A percentile compares a stretch with the other conserved stretches of the same genome.
Evolutionary conservation across 202 grass and related monocot species (phyloP).

Genomic region (Saccharum hybrid): DNA sequence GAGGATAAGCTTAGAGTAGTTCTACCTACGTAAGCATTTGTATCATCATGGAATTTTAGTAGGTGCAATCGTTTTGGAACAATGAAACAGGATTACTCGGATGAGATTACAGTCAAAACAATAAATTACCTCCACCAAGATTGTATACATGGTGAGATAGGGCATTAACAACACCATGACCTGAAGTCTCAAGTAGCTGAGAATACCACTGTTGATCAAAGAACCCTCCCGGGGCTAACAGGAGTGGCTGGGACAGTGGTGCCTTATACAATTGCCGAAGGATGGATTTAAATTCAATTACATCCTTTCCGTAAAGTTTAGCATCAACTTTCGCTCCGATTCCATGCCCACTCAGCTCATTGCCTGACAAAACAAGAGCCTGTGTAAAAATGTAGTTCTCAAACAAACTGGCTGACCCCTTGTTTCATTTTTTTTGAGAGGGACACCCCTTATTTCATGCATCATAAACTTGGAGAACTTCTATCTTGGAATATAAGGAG

Average conservation of each 20-base stretch:
- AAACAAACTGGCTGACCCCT: neutral
- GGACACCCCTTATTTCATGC: neutral
- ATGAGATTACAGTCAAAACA: conserved; percentile 14
- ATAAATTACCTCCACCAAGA: conserved; percentile 83
- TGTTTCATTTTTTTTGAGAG: neutral
- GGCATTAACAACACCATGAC: conserved; percentile 63
- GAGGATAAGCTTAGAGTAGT: neutral
- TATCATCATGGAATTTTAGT: neutral
- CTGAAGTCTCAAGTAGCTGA: conserved; percentile 84
- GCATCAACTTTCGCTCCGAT: conserved; percentile 74
- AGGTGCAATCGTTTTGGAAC: conserved; percentile 18
- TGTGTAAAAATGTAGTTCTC: conserved; percentile 2
- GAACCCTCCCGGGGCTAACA: conserved; percentile 95
- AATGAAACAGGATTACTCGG: neutral
- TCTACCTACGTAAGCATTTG: neutral
- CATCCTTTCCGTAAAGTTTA: conserved; percentile 85
- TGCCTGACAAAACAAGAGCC: conserved; percentile 60
- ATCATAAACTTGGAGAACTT: conserved; percentile 5
- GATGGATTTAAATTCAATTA: conserved; percentile 70
- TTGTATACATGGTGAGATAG: conserved; percentile 98
- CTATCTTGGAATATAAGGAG: conserved; percentile 8
- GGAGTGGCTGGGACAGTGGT: conserved; percentile 59
- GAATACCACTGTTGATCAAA: conserved; percentile 95
- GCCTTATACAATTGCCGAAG: conserved; percentile 67
- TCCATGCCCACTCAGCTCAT: conserved; percentile 92